Base-by-base conservation (phyloP, 202 grass and related monocot genomes). In the Hordeum pubiflorum region DNA sequence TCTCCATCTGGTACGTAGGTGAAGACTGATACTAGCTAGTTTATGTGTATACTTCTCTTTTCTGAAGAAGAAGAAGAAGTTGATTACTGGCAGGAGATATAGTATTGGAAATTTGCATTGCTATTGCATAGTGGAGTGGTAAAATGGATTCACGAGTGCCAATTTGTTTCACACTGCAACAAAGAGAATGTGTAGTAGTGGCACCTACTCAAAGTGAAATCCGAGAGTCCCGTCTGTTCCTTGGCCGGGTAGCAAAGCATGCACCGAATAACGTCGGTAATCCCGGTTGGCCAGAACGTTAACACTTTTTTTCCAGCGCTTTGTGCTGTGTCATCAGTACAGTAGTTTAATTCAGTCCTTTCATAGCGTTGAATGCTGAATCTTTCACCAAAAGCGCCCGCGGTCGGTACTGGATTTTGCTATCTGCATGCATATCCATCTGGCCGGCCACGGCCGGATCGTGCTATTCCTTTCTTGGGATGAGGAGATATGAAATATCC, bases 241-340 rank as follows among this genome's bases (percentile, higher is more conserved):
- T 84, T 84, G 14, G 81, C 81, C n/a, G 14, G 36, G 52, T 58
- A 84, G 62, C 73, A 44, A 84, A 84, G 81, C 48, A 58, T 18
- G 72, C 72, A 76, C 61, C 23, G 26, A 54, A 39, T 41, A 3
- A 10, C 48, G 48, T 33, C 72, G 63, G 63, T 77, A 43, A 60
- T 77, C 9, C 57, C n/a, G 1, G 26, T 52, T 52, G 39, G 38
- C 39, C 2, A 2, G 3, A 83, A 1, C 23, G 10, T 17, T 52
- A 52, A 3, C 48, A 18, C 48, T 52, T 39, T 69, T 69, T 69
- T 43, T 5, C 17, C 23, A 33, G 3, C 21, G 7, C 48, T 33
- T 8, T 46, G 44, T 48, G 44, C 3, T 52, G 21, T 75, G 33
- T 32, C 39, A 41, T 2, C 31, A 32, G 4, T 18, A 32, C 31